Evolutionary conservation across 305 asterid species (phyloP).

Genomic region (Plantago lanceolata): DNA sequence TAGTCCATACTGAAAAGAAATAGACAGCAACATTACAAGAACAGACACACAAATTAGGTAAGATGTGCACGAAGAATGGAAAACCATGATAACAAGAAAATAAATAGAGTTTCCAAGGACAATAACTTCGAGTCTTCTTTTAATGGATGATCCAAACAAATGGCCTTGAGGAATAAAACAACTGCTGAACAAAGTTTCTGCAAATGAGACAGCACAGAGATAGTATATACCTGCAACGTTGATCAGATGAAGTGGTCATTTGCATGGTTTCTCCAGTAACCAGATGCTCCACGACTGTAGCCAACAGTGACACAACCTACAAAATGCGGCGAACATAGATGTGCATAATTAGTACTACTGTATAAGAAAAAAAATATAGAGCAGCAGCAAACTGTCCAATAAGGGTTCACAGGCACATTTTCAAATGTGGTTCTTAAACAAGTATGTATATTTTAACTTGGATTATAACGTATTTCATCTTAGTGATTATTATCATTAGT

Average conservation of each 20-base stretch:
- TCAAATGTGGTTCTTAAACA: background rate
- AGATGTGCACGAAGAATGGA: slow-evolving; percentile 2
- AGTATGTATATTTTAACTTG: no score
- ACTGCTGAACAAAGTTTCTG: background rate
- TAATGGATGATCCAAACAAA: background rate
- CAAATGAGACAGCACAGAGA: slow-evolving; percentile 9
- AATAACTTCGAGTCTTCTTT: background rate
- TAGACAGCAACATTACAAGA: slow-evolving; percentile 19
- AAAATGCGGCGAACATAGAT: slow-evolving; percentile 9
- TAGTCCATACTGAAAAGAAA: slow-evolving; percentile 80
- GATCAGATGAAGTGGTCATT: slow-evolving; percentile 75
- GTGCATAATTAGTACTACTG: slow-evolving; percentile 1
- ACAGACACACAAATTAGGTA: slow-evolving; percentile 4
- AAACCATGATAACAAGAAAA: background rate
- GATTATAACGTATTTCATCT: no score
- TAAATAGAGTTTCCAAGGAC: background rate
- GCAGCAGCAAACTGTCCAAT: no score
- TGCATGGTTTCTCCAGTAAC: slow-evolving; percentile 99
- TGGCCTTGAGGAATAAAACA: no score
- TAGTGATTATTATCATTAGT: background rate
- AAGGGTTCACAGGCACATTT: no score
- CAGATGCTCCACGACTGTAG: slow-evolving; percentile 86
- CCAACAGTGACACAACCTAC: slow-evolving; percentile 88
- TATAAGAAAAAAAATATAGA: slow-evolving; percentile 10
- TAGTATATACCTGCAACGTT: slow-evolving; percentile 76